Evolutionary conservation across 2,329 filamentous ascomycete genomes (phyloP).

Genomic region (Aspergillus eucalypticola): DNA sequence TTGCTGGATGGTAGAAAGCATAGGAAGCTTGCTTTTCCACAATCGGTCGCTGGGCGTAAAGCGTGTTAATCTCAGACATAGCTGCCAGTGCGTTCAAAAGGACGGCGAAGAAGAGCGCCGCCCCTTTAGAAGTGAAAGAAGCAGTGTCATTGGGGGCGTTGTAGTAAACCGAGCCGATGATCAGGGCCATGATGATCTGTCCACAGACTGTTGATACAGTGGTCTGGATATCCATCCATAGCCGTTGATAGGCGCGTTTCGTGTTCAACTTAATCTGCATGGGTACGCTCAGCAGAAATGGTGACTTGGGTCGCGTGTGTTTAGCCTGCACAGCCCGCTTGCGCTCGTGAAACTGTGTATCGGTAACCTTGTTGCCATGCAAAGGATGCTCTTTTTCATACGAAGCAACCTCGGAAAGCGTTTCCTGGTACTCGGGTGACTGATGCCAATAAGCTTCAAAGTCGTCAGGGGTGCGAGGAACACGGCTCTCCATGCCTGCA

Average conservation of each 20-base stretch:
- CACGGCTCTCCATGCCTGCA: slow-evolving; percentile 52
- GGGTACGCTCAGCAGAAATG: slow-evolving; percentile 74
- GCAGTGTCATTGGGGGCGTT: slow-evolving; percentile 64
- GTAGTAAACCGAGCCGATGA: slow-evolving; percentile 77
- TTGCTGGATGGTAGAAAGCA: slow-evolving; percentile 24
- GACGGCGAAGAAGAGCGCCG: slow-evolving; percentile 79
- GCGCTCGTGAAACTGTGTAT: slow-evolving; percentile 33
- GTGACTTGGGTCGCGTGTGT: slow-evolving; percentile 66
- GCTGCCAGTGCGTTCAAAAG: slow-evolving; percentile 78
- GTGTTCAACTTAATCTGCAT: not conserved
- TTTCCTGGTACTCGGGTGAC: not conserved
- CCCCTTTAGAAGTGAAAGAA: slow-evolving; percentile 74
- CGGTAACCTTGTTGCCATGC: slow-evolving; percentile 8
- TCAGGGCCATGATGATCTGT: slow-evolving; percentile 71
- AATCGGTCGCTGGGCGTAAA: slow-evolving; percentile 20
- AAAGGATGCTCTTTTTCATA: slow-evolving; percentile 9
- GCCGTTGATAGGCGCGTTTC: slow-evolving; percentile 57
- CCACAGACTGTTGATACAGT: slow-evolving; percentile 63
- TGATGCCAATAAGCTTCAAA: slow-evolving; percentile 48
- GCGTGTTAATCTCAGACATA: slow-evolving; percentile 58
- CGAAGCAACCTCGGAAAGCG: slow-evolving; percentile 7
- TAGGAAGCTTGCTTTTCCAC: slow-evolving; percentile 24
- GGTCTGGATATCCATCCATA: slow-evolving; percentile 71
- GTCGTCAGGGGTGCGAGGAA: slow-evolving; percentile 68
- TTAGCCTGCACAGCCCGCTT: slow-evolving; percentile 34